Conservation (phyloP, 2,329 filamentous ascomycete species). For the Stromatinia cepivora region DNA sequence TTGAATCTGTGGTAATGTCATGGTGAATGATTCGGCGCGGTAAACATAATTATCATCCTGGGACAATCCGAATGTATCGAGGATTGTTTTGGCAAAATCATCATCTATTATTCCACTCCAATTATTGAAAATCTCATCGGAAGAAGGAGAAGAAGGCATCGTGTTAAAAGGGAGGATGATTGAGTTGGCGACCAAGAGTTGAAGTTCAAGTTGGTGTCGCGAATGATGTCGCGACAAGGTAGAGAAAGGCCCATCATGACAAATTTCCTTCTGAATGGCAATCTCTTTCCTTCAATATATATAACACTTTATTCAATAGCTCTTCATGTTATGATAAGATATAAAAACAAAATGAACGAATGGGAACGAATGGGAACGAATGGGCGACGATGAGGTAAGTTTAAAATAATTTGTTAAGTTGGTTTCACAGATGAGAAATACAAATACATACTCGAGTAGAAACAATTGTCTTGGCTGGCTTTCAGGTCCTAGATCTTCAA, state of each 20-base stretch:
- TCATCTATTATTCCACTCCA: slow-evolving; percentile 32
- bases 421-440: neutral
- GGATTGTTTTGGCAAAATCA: slow-evolving; percentile 31
- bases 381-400: neutral
- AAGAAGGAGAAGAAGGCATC: slow-evolving; percentile 21
- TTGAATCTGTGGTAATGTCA: slow-evolving; percentile 33
- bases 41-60: slow-evolving; percentile 34
- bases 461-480: neutral
- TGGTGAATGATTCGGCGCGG: slow-evolving; percentile 35
- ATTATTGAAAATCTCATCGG: slow-evolving; percentile 32
- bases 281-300: no score
- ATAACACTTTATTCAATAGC: neutral
- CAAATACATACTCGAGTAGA: no score
- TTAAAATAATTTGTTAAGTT: neutral
- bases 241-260: slow-evolving; percentile 7
- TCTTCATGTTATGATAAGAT: neutral
- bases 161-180: neutral
- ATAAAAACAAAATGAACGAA: neutral
- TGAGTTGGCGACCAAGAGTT: neutral
- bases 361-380: neutral
- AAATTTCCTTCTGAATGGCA: neutral
- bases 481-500: neutral
- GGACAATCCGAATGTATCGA: slow-evolving; percentile 31
- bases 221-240: neutral
- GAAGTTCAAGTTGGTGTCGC: neutral